These are phyloP conservation scores for Russula foetens DNA, from an alignment of 768 basidiomycete genomes.

Conservation along the genomic window DNA sequence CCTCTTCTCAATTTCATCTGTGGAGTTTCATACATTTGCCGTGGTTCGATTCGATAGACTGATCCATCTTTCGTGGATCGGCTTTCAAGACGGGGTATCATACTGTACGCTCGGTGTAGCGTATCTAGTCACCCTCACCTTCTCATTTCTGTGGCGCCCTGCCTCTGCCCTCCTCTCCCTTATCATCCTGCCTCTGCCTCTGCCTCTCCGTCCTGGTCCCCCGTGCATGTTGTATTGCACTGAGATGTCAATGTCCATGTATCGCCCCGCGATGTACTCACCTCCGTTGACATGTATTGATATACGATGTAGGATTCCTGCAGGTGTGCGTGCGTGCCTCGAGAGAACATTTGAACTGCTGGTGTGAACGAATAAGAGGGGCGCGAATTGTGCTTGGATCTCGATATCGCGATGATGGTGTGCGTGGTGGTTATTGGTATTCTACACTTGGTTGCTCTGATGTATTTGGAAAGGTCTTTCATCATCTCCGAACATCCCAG, in stretches of 20 bases:
- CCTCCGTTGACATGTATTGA: constrained; percentile 8
- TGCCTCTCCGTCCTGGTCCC: neutral
- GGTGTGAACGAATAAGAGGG: neutral
- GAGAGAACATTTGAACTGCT: neutral
- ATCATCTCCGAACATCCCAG: no score
- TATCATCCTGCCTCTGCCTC: neutral
- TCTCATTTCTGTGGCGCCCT: neutral
- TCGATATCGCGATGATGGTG: no score
- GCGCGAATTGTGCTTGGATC: neutral
- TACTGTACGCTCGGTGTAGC: neutral
- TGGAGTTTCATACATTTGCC: neutral
- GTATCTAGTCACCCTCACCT: neutral
- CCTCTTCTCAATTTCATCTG: neutral
- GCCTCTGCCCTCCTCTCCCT: neutral
- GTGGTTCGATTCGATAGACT: constrained; percentile 35
- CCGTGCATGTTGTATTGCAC: neutral
- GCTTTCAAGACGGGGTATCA: constrained; percentile 46
- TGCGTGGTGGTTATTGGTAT: no score
- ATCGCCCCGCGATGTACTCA: constrained; percentile 12
- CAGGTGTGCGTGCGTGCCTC: no score
- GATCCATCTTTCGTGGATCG: constrained; percentile 59
- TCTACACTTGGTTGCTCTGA: no score
- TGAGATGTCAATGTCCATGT: constrained; percentile 8
- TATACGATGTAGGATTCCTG: neutral
- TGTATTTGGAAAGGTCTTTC: no score